Evolutionary conservation across 495 filamentous ascomycete species (phyloP), one percentile per base, ranked within the genome.

Genomic region (Penicillium longicatenatum): DNA sequence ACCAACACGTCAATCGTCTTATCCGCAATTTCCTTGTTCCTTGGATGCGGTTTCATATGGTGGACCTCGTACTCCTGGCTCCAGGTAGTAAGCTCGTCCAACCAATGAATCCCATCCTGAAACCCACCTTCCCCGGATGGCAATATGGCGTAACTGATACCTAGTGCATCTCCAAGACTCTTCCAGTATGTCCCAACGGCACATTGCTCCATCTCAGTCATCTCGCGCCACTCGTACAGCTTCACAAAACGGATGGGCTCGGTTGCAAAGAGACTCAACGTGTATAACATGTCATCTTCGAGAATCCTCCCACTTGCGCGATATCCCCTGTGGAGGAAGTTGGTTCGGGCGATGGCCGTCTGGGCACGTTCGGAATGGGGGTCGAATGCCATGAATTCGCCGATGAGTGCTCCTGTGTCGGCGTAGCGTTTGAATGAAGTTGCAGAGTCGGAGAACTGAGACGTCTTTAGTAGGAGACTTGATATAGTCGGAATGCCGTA

Each of bases 401-500:
- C 75, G 33, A 89, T 82, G 1, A 89, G 63, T 11, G 82, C 68
- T 1, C 63, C 75, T 0, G 87, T 90, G 64, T 89, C 87, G 21
- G 83, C 82, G 45, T 86, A 87, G 52, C 86, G 77, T 59, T 87
- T 89, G 22, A 77, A 75, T 7, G 82, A 81, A 26, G 70, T 82
- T 1, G 66, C 65, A 0, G 74, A 64, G 53, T 79, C 70, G 4
- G 82, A 76, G 37, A 89, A 76, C 42, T 89, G 80, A 5, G 77
- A 78, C 11, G 85, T 88, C 29, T 77, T 73, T 0, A 83, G 71
- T 1, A 89, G 75, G 0, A 88, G 70, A 12, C 70, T 77, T 12
- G 81, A 83, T 21, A 87, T 88, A 5, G 82, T 80, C 6, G 84
- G 83, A n/a, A 89, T 82, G 6, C 82, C 85, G 57, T 89, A 89